These are phyloP conservation scores for Komagataella pastoris DNA, from an alignment of 805 yeast species.

Conservation along the genomic window DNA sequence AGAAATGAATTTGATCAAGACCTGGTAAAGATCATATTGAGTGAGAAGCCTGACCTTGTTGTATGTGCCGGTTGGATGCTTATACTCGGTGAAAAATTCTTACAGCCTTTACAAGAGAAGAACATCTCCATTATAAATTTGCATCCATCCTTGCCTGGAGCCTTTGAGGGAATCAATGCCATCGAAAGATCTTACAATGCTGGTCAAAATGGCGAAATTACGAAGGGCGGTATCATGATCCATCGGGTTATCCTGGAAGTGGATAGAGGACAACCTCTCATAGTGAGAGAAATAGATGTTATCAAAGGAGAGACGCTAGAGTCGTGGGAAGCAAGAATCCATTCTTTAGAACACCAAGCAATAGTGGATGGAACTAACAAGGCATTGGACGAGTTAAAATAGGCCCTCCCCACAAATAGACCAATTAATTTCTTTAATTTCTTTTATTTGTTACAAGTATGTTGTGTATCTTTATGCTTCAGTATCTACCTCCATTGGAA, in stretches of 20 bases:
- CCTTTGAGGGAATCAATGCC: constrained; percentile 94
- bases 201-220: constrained; percentile 70
- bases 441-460: not conserved
- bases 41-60: constrained; percentile 62
- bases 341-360: constrained; percentile 73
- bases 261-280: constrained; percentile 82
- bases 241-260: constrained; percentile 95
- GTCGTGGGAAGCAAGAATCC: constrained; percentile 72
- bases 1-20: constrained; percentile 68
- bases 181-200: constrained; percentile 94
- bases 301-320: constrained; percentile 65
- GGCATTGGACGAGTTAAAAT: constrained; percentile 28
- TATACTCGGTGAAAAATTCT: constrained; percentile 67
- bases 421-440: not conserved
- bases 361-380: constrained; percentile 82
- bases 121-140: constrained; percentile 75
- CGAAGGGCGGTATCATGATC: constrained; percentile 88
- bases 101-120: constrained; percentile 46
- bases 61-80: constrained; percentile 99
- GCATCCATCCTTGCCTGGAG: constrained; percentile 96
- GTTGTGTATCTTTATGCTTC: not conserved
- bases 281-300: constrained; percentile 68
- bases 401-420: not conserved
- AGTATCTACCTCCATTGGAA: constrained; percentile 38
- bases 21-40: constrained; percentile 52